A percentile compares a stretch with the other conserved stretches of the same genome.
phyloP scores from a whole-genome alignment of 2,329 filamentous ascomycete genomes.

The Macrophomina tecta region DNA sequence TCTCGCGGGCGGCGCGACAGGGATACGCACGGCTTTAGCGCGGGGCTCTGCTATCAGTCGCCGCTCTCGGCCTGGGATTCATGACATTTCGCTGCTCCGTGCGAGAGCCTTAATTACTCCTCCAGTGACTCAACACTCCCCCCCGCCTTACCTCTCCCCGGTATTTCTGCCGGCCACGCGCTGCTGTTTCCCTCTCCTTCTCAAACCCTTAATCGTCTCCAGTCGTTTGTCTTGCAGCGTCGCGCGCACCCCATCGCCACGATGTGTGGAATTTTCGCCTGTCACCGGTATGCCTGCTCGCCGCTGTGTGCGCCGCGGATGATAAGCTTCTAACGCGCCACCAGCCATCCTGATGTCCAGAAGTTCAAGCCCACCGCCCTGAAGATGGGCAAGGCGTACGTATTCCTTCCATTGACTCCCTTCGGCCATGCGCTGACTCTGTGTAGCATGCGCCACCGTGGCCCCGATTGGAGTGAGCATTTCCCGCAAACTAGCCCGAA shows the following conservation, averaged over 20 bases:
- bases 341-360: constrained; percentile 85
- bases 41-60: constrained; percentile 24
- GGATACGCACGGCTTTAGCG: constrained; percentile 4
- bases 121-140: constrained; percentile 24
- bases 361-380: constrained; percentile 96
- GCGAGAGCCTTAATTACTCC: not conserved
- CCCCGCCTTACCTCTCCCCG: not conserved
- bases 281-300: constrained; percentile 70
- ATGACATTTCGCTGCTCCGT: constrained; percentile 12
- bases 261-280: constrained; percentile 98
- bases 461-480: constrained; percentile 94
- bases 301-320: constrained; percentile 34
- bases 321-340: constrained; percentile 39
- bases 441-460: constrained; percentile 86
- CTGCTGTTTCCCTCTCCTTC: constrained; percentile 13
- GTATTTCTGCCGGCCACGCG: constrained; percentile 17
- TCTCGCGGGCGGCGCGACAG: constrained; percentile 15
- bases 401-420: constrained; percentile 35
- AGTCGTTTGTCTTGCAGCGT: not conserved
- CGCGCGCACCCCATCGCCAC: constrained; percentile 46
- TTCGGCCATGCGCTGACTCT: constrained; percentile 41
- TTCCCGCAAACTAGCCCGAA: constrained; percentile 37
- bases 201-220: constrained; percentile 23
- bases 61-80: constrained; percentile 14
- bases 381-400: constrained; percentile 92